A percentile compares a stretch with the other conserved stretches of the same genome.
Conservation (phyloP, 2,329 filamentous ascomycete genomes). For the Monilinia aucupariae region DNA sequence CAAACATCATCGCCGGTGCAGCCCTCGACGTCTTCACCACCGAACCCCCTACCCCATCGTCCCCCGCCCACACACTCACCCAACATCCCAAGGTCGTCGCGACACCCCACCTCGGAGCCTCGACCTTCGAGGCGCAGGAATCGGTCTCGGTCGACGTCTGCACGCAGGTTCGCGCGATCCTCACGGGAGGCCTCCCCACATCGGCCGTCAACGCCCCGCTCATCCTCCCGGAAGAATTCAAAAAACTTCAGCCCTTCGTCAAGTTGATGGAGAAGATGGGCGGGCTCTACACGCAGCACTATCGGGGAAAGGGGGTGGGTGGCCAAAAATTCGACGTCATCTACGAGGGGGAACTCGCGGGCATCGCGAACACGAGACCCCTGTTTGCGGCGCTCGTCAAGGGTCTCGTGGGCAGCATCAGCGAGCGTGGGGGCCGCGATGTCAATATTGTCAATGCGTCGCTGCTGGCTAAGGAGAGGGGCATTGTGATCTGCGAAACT, state of each 20-base stretch:
- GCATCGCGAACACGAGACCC: constrained; percentile 68
- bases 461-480: constrained; percentile 69
- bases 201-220: constrained; percentile 76
- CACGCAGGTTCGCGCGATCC: constrained; percentile 68
- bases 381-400: constrained; percentile 75
- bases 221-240: constrained; percentile 74
- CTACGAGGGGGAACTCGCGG: constrained; percentile 70
- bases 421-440: constrained; percentile 57
- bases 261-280: constrained; percentile 74
- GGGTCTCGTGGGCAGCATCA: constrained; percentile 65
- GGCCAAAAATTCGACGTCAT: constrained; percentile 68
- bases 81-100: constrained; percentile 67
- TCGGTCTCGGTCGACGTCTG: constrained; percentile 81
- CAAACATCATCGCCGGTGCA: constrained; percentile 67
- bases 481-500: constrained; percentile 71
- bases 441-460: constrained; percentile 81
- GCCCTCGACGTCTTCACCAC: constrained; percentile 75
- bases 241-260: constrained; percentile 72
- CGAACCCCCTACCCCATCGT: constrained; percentile 60
- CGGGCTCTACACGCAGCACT: constrained; percentile 73
- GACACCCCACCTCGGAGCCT: constrained; percentile 75
- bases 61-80: constrained; percentile 57
- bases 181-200: constrained; percentile 67
- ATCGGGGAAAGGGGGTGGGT: constrained; percentile 40
- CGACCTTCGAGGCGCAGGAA: constrained; percentile 76